A percentile compares a stretch with the other conserved stretches of the same genome.
Evolutionary conservation across 192 early-diverging fungal genomes (phyloP).

Genomic region (Spizellomyces punctatus): DNA sequence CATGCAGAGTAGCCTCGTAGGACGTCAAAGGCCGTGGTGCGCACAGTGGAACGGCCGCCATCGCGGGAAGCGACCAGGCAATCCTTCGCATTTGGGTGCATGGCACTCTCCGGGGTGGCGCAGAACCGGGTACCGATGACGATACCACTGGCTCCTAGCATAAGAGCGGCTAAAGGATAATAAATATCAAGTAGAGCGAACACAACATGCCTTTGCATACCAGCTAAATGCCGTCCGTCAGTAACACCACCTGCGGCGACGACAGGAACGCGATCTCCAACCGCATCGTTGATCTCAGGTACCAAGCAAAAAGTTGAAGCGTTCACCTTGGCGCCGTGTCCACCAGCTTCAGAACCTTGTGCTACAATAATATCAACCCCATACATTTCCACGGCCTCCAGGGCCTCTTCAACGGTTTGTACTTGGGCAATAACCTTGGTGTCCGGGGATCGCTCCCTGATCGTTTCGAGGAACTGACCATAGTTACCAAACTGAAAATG

Average conservation of each 20-base stretch:
- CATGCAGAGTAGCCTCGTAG: constrained; percentile 40
- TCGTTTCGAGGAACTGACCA: background rate
- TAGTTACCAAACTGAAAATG: background rate
- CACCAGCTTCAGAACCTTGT: constrained; percentile 53
- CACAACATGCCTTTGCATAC: background rate
- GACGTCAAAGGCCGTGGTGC: constrained; percentile 48
- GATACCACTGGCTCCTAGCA: constrained; percentile 44
- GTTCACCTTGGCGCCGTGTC: constrained; percentile 40
- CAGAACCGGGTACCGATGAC: constrained; percentile 53
- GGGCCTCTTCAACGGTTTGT: constrained; percentile 47
- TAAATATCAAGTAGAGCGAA: background rate
- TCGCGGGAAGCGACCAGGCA: constrained; percentile 36
- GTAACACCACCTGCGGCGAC: constrained; percentile 2
- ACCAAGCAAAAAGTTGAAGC: background rate
- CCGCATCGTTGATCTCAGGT: background rate
- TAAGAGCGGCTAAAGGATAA: constrained; percentile 22
- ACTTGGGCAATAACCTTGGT: constrained; percentile 50
- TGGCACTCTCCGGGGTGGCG: constrained; percentile 6
- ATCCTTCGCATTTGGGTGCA: constrained; percentile 35
- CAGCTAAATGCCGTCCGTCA: constrained; percentile 1
- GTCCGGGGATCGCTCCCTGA: constrained; percentile 1
- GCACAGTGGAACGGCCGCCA: constrained; percentile 41
- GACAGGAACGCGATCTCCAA: background rate
- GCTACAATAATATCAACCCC: constrained; percentile 52
- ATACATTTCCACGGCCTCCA: constrained; percentile 33